Base-by-base conservation (phyloP, 225 moss, liverwort and hornwort species). In the Pleurozium schreberi region DNA sequence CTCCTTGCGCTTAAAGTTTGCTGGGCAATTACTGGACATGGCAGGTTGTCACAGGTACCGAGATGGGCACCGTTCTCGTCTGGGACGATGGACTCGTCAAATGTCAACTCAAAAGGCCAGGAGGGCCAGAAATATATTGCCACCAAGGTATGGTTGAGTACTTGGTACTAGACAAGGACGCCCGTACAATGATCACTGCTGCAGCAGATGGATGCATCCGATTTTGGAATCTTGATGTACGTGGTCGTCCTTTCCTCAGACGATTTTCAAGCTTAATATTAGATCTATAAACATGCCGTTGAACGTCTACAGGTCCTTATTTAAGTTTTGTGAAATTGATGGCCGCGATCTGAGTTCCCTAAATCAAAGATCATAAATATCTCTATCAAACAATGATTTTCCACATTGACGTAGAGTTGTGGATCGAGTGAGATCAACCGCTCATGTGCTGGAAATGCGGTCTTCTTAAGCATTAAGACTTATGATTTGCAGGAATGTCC, bases 61-160 rank as follows among this genome's bases (percentile, higher is more conserved):
- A 99, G 89, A 83, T 92, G 90, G 98, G 98, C 86, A 96, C 96
- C 18, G 92, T 99, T 83, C 88, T 99, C 67, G 95, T 99, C 74
- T 99, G 98, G 98, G 98, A 99, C 88, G 98, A 96, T 85, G 93
- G 94, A 52, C 96, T 99, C 52, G 96, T 99, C 89, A 99, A 99
- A 89, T 97, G 96, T 81, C 98, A 99, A 88, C 95, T 99, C 85
- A 97, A 96, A 93, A 95, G 96, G 74, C 96, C 96, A 61, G 97
- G 96, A 66, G 97, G 95, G 71, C 76, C 90, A 14, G 91, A 87
- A 70, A 38, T 91, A 6, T 95, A 90, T 89, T 99, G 98, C 90
- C 98, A 99, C 90, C 94, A 96, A 62, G 95, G 96, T 18, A 97
- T 97, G 97, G 90, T 99, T 75, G 98, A 99, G 84, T 96, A 93